phyloP scores from a whole-genome alignment of 371 early-diverging fungal species.

The Lichtheimia hyalospora region DNA sequence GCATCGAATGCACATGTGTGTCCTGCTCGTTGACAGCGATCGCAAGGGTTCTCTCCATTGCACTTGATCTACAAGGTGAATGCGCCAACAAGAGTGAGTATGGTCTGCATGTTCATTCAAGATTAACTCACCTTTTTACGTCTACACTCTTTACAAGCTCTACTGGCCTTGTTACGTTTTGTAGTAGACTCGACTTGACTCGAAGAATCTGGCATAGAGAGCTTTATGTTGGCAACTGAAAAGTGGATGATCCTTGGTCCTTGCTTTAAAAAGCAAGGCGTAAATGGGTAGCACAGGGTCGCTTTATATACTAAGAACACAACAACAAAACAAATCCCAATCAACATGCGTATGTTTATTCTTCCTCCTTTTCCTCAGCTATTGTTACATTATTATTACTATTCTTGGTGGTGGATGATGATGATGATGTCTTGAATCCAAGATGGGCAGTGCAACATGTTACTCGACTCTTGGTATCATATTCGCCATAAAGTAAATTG shows the following conservation, averaged over 20 bases:
- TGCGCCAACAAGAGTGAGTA: conserved; percentile 40
- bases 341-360: background rate
- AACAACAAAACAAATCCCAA: background rate
- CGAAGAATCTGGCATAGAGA: background rate
- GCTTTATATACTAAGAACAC: background rate
- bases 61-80: conserved; percentile 44
- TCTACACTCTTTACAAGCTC: conserved; percentile 51
- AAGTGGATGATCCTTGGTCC: background rate
- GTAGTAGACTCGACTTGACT: background rate
- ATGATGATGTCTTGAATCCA: conserved; percentile 17
- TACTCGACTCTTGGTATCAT: conserved; percentile 68
- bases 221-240: too few species aligned
- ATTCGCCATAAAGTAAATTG: conserved; percentile 48
- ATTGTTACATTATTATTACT: background rate
- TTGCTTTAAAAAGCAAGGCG: background rate
- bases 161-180: conserved; percentile 43
- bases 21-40: conserved; percentile 38
- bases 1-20: conserved; percentile 42
- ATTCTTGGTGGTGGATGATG: background rate
- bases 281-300: background rate
- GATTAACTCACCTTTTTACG: conserved; percentile 40
- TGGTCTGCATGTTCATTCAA: background rate
- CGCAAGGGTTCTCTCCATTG: conserved; percentile 49
- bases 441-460: conserved; percentile 59
- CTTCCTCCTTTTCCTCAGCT: background rate